Conservation (phyloP, 371 early-diverging fungal genomes). For the Batrachochytrium dendrobatidis region DNA sequence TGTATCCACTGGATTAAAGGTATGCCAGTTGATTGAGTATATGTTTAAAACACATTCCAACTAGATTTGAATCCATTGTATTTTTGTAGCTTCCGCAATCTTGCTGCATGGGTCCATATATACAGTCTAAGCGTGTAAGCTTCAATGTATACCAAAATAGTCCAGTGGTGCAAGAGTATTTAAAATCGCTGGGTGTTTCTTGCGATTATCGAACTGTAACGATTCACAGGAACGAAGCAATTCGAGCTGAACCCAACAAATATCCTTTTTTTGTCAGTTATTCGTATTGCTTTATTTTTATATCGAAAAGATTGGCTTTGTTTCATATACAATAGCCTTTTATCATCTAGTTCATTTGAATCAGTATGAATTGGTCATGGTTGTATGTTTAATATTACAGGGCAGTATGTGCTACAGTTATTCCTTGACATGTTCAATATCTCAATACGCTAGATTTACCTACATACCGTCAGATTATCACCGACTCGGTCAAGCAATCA, state of each 20-base stretch:
- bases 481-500: conserved; percentile 10
- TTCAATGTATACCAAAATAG: neutral
- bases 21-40: no score
- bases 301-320: neutral
- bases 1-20: no score
- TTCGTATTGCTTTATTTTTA: neutral
- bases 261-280: neutral
- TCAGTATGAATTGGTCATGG: no score
- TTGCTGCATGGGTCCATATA: neutral
- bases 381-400: no score
- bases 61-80: no score
- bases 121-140: neutral
- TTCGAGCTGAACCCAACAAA: neutral
- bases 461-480: conserved; percentile 13
- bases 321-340: no score
- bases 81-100: neutral
- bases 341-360: no score
- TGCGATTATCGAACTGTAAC: neutral
- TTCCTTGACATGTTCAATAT: neutral
- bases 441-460: neutral
- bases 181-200: neutral
- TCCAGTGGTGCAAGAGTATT: neutral
- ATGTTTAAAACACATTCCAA: no score
- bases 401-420: neutral
- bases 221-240: conserved; percentile 2